Conservation (phyloP, 73 alveolate genomes). For the Paramecium tetraurelia region DNA sequence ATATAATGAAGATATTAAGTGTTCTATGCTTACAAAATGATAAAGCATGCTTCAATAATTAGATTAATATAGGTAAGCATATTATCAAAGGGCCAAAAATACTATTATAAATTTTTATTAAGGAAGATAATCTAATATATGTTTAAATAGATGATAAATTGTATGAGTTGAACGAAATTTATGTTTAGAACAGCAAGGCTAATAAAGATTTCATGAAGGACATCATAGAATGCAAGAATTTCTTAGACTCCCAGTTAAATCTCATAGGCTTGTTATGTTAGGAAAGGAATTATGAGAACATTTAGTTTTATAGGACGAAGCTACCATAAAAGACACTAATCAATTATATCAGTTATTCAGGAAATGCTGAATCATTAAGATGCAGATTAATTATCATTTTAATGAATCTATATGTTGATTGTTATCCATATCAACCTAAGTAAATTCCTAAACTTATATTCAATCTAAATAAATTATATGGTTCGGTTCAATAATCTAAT, state of each 20-base stretch:
- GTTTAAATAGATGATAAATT: background rate
- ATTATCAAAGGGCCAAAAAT: background rate
- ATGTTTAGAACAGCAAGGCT: background rate
- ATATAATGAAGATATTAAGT: background rate
- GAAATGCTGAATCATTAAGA: conserved; percentile 13
- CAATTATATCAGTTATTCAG: background rate
- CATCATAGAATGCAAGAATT: background rate
- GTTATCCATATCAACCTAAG: conserved; percentile 25
- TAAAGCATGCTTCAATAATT: background rate
- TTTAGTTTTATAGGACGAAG: background rate
- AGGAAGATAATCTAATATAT: background rate
- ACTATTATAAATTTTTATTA: background rate
- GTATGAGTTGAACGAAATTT: background rate
- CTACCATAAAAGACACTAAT: background rate
- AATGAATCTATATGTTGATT: conserved; percentile 36
- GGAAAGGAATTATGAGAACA: conserved; percentile 29
- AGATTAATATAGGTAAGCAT: conserved; percentile 9
- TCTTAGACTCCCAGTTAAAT: background rate
- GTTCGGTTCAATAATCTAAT: background rate
- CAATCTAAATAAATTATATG: background rate
- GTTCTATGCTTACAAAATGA: background rate
- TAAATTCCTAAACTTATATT: background rate
- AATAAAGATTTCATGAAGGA: background rate
- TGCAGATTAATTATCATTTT: conserved; percentile 2
- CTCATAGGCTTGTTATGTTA: background rate